Conservation (phyloP, 2,329 filamentous ascomycete genomes). For the Aspergillus nomiae region DNA sequence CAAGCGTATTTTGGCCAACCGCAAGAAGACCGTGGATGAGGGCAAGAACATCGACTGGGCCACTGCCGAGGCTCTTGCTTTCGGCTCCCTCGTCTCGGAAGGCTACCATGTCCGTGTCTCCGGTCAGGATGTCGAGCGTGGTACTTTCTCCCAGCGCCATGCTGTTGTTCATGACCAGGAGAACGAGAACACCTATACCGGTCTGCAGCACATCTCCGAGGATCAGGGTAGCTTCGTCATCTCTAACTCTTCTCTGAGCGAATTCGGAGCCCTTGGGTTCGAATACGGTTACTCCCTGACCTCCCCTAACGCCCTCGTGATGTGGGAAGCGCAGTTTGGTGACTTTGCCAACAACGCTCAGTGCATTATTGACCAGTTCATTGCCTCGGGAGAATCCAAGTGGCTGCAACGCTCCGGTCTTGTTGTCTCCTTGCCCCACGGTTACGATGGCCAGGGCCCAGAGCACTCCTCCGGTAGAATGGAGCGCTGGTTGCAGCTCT, state of each 20-base stretch:
- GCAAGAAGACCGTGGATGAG: constrained; percentile 88
- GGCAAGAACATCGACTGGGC: constrained; percentile 97
- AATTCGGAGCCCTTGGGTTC: constrained; percentile 81
- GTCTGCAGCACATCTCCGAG: constrained; percentile 82
- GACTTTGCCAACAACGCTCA: constrained; percentile 99
- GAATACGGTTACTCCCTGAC: constrained; percentile 98
- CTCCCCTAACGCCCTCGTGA: constrained; percentile 93
- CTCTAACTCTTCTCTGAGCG: constrained; percentile 86
- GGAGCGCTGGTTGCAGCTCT: constrained; percentile 95
- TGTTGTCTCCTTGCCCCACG: constrained; percentile 93
- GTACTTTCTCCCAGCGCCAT: constrained; percentile 98
- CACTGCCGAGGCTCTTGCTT: constrained; percentile 92
- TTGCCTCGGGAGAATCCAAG: constrained; percentile 95
- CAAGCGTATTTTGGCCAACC: constrained; percentile 88
- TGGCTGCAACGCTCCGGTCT: constrained; percentile 98
- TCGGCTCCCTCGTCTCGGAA: constrained; percentile 86
- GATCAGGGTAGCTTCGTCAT: constrained; percentile 97
- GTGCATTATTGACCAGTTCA: constrained; percentile 98
- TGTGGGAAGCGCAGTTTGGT: constrained; percentile 99
- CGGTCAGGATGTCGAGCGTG: constrained; percentile 98
- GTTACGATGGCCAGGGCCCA: constrained; percentile 96
- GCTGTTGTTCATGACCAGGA: constrained; percentile 97
- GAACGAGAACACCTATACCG: constrained; percentile 88
- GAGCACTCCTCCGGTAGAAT: constrained; percentile 98
- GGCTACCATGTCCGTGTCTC: constrained; percentile 97